phyloP scores from a whole-genome alignment of 2,329 filamentous ascomycete species.

The Helminthosporium solani region DNA sequence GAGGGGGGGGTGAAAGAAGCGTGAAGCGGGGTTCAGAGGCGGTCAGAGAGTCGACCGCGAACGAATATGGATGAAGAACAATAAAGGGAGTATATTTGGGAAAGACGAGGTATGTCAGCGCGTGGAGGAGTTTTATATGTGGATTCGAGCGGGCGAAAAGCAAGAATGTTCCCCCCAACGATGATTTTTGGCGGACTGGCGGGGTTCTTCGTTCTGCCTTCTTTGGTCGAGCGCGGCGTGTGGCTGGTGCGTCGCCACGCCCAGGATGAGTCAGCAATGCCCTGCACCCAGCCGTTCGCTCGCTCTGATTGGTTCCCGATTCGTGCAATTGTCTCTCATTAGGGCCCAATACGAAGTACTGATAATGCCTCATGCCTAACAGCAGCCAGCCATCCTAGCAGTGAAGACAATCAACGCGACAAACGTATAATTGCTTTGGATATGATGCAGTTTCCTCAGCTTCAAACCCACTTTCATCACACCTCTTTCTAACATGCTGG shows the following conservation, averaged over 20 bases:
- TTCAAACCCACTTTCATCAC: background rate
- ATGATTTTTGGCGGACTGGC: constrained; percentile 6
- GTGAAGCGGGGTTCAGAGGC: background rate
- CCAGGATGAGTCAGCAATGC: constrained; percentile 12
- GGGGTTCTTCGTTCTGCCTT: constrained; percentile 8
- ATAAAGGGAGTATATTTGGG: no score
- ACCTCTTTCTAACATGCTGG: no score
- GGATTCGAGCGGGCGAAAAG: constrained; percentile 13
- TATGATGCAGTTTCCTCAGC: background rate
- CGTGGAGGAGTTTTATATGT: constrained; percentile 19
- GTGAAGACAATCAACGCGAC: background rate
- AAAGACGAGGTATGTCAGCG: no score
- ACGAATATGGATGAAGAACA: background rate
- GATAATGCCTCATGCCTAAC: constrained; percentile 27
- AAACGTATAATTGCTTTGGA: background rate
- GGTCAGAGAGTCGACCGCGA: background rate
- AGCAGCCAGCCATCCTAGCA: constrained; percentile 22
- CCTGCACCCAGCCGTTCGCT: no score
- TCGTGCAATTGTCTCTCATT: no score
- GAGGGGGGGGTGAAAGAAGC: constrained; percentile 5
- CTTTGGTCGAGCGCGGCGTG: constrained; percentile 10
- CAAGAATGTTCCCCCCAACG: constrained; percentile 14
- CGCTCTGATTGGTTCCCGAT: no score
- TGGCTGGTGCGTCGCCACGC: constrained; percentile 13
- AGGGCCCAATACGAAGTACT: no score